Evolutionary conservation across 2,329 filamentous ascomycete species (phyloP).

Genomic region (Phialocephala sp.): DNA sequence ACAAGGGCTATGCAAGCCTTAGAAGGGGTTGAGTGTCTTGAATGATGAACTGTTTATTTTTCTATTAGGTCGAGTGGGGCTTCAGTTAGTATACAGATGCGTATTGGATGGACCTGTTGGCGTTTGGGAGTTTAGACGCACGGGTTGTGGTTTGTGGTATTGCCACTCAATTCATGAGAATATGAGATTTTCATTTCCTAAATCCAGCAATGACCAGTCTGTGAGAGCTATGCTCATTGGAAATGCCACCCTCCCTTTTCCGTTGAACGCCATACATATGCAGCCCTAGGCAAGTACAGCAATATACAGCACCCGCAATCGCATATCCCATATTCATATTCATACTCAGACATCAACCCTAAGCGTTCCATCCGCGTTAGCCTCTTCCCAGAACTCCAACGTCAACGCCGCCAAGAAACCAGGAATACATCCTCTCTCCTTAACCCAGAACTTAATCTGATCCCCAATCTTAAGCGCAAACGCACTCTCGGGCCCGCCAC

Average conservation of each 20-base stretch:
- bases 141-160: conserved; percentile 7
- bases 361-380: conserved; percentile 39
- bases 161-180: conserved; percentile 15
- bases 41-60: not conserved
- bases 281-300: conserved; percentile 7
- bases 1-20: conserved; percentile 76
- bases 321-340: conserved; percentile 13
- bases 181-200: conserved; percentile 12
- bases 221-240: not conserved
- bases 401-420: conserved; percentile 92
- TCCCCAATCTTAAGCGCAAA: conserved; percentile 87
- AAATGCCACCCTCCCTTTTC: conserved; percentile 10
- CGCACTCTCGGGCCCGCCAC: conserved; percentile 82
- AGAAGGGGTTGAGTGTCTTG: conserved; percentile 63
- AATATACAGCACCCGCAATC: conserved; percentile 11
- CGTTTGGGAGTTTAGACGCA: conserved; percentile 14
- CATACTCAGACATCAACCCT: conserved; percentile 28
- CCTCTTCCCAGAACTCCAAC: conserved; percentile 87
- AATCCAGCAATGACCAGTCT: not conserved
- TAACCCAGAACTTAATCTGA: conserved; percentile 94
- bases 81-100: conserved; percentile 8
- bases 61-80: not conserved
- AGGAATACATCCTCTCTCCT: conserved; percentile 90
- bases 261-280: conserved; percentile 2
- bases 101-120: conserved; percentile 6